Evolutionary conservation across 2,329 filamentous ascomycete genomes (phyloP).

Genomic region (Aspergillus unguis): DNA sequence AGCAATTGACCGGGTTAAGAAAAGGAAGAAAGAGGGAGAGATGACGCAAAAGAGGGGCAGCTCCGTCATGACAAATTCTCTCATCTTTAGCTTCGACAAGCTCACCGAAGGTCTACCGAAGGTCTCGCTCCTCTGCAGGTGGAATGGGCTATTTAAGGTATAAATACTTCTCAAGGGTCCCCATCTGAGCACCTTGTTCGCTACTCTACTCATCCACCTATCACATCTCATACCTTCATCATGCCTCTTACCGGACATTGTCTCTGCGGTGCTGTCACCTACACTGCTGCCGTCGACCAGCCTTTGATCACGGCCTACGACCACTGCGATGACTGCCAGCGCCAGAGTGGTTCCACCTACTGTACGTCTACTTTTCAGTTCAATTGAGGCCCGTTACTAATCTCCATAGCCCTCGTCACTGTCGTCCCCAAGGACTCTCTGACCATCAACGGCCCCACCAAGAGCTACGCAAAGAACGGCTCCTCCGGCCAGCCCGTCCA

Average conservation of each 20-base stretch:
- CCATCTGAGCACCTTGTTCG: conserved; percentile 28
- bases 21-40: not conserved
- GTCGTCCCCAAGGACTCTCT: conserved; percentile 66
- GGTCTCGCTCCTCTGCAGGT: not conserved
- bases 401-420: conserved; percentile 55
- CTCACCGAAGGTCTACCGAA: too few relatives aligned
- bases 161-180: conserved; percentile 29
- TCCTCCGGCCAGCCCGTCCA: conserved; percentile 62
- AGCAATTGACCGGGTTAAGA: too few relatives aligned
- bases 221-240: conserved; percentile 27
- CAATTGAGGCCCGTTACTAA: not conserved
- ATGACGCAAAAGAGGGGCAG: not conserved
- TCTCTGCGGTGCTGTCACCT: conserved; percentile 69
- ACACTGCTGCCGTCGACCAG: conserved; percentile 52
- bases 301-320: conserved; percentile 57
- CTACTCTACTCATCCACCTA: conserved; percentile 47
- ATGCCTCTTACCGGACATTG: conserved; percentile 69
- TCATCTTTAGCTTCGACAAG: too few relatives aligned
- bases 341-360: conserved; percentile 66
- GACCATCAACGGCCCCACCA: conserved; percentile 60
- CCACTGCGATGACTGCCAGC: conserved; percentile 71
- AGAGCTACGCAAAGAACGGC: conserved; percentile 61
- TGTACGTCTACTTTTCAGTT: conserved; percentile 31
- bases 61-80: conserved; percentile 21
- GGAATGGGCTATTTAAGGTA: not conserved